phyloP scores from a whole-genome alignment of 176 grass and related monocot species.

The Rhynchospora breviuscula region DNA sequence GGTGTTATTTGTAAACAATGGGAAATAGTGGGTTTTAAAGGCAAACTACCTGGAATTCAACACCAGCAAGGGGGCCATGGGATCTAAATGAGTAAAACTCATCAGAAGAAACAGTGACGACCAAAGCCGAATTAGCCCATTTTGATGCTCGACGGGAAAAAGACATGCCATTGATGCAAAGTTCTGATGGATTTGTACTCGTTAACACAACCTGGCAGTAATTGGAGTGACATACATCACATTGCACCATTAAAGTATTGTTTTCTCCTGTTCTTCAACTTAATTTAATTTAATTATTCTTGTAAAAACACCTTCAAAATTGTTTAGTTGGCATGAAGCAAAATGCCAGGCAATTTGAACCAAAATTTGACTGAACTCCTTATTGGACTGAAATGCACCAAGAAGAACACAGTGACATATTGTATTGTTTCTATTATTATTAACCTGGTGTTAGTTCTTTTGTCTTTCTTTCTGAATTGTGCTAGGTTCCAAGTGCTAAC shows the following conservation, averaged over 20 bases:
- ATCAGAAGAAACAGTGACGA: slow-evolving; percentile 73
- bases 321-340: background rate
- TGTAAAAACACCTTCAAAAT: background rate
- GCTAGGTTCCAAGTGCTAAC: background rate
- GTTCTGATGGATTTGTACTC: slow-evolving; percentile 76
- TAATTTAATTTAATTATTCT: background rate
- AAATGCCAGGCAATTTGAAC: background rate
- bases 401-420: background rate
- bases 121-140: slow-evolving; percentile 96
- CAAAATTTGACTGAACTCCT: background rate
- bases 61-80: slow-evolving; percentile 76
- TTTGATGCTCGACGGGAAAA: slow-evolving; percentile 81
- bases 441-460: background rate
- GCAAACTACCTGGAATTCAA: slow-evolving; percentile 86
- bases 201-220: slow-evolving; percentile 86
- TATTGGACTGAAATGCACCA: background rate
- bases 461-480: background rate
- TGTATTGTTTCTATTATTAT: background rate
- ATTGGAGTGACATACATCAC: slow-evolving; percentile 10
- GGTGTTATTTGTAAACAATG: background rate
- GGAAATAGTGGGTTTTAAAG: background rate
- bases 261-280: background rate
- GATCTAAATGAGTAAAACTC: slow-evolving; percentile 62
- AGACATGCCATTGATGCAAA: slow-evolving; percentile 99
- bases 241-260: slow-evolving; percentile 10